phyloP scores from a whole-genome alignment of 495 filamentous ascomycete species.

The Aspergillus leporis region DNA sequence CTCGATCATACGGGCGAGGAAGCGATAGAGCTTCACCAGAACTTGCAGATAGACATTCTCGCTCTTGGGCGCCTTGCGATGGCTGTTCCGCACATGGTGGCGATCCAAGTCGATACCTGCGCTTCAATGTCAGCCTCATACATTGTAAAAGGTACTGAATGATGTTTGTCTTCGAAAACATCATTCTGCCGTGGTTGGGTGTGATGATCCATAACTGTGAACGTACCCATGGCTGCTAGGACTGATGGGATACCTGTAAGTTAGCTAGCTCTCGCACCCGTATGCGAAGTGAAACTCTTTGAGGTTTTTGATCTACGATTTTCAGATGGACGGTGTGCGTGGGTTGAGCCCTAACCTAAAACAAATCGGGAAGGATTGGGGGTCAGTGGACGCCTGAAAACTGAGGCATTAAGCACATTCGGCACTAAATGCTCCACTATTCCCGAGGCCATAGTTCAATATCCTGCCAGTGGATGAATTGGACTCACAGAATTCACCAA shows the following conservation, averaged over 20 bases:
- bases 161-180: not conserved
- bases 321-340: conserved; percentile 48
- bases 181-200: not conserved
- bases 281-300: conserved; percentile 37
- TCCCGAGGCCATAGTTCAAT: not conserved
- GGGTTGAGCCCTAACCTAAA: conserved; percentile 53
- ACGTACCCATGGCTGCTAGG: conserved; percentile 53
- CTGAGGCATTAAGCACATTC: not conserved
- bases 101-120: conserved; percentile 68
- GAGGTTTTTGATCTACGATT: conserved; percentile 47
- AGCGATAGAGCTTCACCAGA: conserved; percentile 98
- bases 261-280: conserved; percentile 50
- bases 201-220: not conserved
- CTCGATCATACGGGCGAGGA: conserved; percentile 80
- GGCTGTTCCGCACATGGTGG: conserved; percentile 83
- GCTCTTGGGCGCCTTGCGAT: conserved; percentile 95
- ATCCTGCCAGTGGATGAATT: not conserved
- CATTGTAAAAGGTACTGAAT: not conserved
- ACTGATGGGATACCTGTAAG: conserved; percentile 45
- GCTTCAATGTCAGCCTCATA: conserved; percentile 10
- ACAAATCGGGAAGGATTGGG: conserved; percentile 22
- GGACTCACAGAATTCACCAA: no score
- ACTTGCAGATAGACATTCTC: conserved; percentile 98
- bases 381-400: not conserved
- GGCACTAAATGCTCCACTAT: no score